phyloP scores from a whole-genome alignment of 1,139 yeast genomes.

The Candida sp. region DNA sequence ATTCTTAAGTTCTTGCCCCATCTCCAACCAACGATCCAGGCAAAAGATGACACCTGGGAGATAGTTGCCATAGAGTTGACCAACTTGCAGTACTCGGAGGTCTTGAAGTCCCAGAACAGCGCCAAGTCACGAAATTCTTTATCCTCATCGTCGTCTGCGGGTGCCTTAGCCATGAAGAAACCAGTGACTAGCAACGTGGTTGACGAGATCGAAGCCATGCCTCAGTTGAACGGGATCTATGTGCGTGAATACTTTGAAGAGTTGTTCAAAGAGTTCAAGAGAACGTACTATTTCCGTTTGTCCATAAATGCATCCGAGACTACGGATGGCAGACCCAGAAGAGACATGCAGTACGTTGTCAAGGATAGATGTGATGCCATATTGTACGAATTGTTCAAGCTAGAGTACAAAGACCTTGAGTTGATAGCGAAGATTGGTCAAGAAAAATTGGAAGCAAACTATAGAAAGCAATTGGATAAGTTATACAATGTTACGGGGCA shows the following conservation, averaged over 20 bases:
- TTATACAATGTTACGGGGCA: neutral
- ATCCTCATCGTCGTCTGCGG: neutral
- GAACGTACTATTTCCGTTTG: neutral
- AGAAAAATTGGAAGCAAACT: conserved; percentile 25
- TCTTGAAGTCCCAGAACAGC: conserved; percentile 1
- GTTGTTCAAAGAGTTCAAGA: conserved; percentile 19
- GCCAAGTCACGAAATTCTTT: neutral
- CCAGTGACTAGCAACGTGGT: conserved; percentile 12
- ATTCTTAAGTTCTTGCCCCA: conserved; percentile 38
- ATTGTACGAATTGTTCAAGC: conserved; percentile 27
- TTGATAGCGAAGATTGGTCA: conserved; percentile 28
- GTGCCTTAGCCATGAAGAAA: neutral
- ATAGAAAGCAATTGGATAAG: conserved; percentile 9
- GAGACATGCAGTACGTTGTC: neutral
- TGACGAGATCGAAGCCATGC: conserved; percentile 25
- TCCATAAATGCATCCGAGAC: neutral
- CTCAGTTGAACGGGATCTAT: conserved; percentile 33
- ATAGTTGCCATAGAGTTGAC: conserved; percentile 35
- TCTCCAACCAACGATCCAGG: conserved; percentile 27
- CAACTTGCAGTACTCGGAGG: conserved; percentile 6
- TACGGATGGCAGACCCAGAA: neutral
- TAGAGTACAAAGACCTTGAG: conserved; percentile 27
- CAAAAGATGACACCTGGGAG: conserved; percentile 39
- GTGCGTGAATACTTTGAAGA: conserved; percentile 28
- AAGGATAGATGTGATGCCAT: conserved; percentile 20